phyloP scores from a whole-genome alignment of 2,329 filamentous ascomycete species.

The Penicillium olsonii region DNA sequence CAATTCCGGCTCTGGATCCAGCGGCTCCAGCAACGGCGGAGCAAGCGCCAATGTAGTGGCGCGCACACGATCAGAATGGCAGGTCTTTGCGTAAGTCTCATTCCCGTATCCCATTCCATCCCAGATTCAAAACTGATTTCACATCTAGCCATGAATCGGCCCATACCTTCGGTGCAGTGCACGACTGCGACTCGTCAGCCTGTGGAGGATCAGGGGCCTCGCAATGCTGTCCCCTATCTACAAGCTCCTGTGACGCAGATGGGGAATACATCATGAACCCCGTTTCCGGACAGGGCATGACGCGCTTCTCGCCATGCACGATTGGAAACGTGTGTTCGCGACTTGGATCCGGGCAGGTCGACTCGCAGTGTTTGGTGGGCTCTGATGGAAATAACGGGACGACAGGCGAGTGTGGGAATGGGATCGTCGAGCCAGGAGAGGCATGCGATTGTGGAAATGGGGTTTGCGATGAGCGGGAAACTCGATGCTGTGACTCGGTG shows the following conservation, averaged over 20 bases:
- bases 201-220: conserved; percentile 56
- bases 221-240: conserved; percentile 75
- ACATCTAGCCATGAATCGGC: conserved; percentile 79
- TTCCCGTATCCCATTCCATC: too few relatives aligned
- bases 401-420: conserved; percentile 82
- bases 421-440: conserved; percentile 85
- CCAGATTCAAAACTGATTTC: too few relatives aligned
- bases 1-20: conserved; percentile 22
- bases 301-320: conserved; percentile 77
- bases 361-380: conserved; percentile 69
- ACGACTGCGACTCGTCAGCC: conserved; percentile 54
- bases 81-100: conserved; percentile 69
- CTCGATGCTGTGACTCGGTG: conserved; percentile 20
- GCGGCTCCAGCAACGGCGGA: conserved; percentile 1
- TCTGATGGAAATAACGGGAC: conserved; percentile 75
- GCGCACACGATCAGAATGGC: conserved; percentile 82
- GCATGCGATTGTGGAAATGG: conserved; percentile 87
- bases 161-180: conserved; percentile 87
- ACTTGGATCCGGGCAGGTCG: conserved; percentile 70
- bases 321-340: conserved; percentile 88
- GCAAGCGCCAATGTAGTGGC: conserved; percentile 77
- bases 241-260: conserved; percentile 66
- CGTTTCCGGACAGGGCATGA: conserved; percentile 65
- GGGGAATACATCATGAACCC: conserved; percentile 63
- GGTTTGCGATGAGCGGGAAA: conserved; percentile 25